Base-by-base conservation (phyloP, 2,329 filamentous ascomycete species). In the Fusarium luffae region DNA sequence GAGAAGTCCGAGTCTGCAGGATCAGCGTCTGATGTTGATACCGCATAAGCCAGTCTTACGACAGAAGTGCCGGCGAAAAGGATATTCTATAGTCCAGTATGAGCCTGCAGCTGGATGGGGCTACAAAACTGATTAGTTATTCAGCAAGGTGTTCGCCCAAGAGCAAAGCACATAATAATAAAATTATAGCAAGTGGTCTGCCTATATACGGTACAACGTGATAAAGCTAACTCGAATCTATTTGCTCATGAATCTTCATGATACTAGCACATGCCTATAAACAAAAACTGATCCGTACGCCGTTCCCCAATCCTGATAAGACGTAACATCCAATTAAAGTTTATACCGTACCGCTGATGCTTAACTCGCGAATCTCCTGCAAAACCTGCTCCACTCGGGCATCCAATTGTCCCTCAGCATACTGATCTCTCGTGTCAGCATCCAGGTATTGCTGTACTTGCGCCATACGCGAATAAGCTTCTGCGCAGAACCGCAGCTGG, bases 391-490 rank as follows among this genome's bases (percentile, higher is more conserved):
- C 96, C 30, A 99, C 96, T 71, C 93, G 85, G 65, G 90, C 92
- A 79, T 99, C 96, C 74, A 99, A 83, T 71, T 98, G 93, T 27
- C 96, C 96, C 75, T 94, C 90, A 3, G 96, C 96, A 80, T 99
- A 99, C 82, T 98, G 92, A 71, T 99, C 96, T 80, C 96, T 88
- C 54, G 95, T 98, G 77, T 97, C 94, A 30, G 95, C 92, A 78
- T 98, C 96, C 32, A 99, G 86, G 79, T 98, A 98, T 83, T 99
- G 96, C 83, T 99, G 96, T 60, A 99, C 97, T 84, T 99, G 97
- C 27, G 97, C 96, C 96, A 99, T 99, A 49, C 96, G 88, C 67
- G 91, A 94, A 82, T 99, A 99, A 3, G 96, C 96, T 83, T 99
- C 96, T 10, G 97, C 96, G 77, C 97, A 99, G 84, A 99, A 99